Conservation (phyloP, 129 eudicot genomes). For the Centella asiatica region DNA sequence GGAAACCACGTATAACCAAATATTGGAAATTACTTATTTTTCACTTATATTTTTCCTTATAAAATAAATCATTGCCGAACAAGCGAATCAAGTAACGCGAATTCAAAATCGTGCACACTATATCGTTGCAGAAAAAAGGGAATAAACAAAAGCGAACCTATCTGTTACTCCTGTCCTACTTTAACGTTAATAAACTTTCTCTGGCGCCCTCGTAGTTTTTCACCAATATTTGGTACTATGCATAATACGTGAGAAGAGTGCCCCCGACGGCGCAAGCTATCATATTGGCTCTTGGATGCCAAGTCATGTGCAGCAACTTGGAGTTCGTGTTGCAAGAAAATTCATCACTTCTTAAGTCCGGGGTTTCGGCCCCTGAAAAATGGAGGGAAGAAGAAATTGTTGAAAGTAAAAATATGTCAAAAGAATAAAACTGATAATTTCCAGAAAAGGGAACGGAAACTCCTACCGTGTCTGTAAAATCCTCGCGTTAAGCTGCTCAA, state of each 20-base stretch:
- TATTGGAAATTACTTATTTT: no score
- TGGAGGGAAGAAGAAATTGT: not conserved
- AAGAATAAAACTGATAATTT: not conserved
- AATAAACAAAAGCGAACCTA: no score
- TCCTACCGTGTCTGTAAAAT: constrained; percentile 49
- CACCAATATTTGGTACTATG: constrained; percentile 14
- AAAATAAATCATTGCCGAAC: no score
- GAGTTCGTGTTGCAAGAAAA: constrained; percentile 39
- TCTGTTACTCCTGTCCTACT: no score
- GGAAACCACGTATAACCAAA: no score
- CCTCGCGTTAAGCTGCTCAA: constrained; percentile 64
- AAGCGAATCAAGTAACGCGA: no score
- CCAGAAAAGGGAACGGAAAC: not conserved
- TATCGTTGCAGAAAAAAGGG: no score
- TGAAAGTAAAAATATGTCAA: not conserved
- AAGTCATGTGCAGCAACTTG: constrained; percentile 64
- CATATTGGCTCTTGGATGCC: constrained; percentile 65
- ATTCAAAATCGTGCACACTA: no score
- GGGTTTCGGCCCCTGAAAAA: constrained; percentile 35
- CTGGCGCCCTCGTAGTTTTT: not conserved
- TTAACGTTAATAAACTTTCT: no score
- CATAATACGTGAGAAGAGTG: constrained; percentile 55
- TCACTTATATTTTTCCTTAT: no score
- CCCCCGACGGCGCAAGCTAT: constrained; percentile 63
- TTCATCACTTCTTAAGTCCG: constrained; percentile 26